Base-by-base conservation (phyloP, 306 rosid genomes). In the Sindora glabra region DNA sequence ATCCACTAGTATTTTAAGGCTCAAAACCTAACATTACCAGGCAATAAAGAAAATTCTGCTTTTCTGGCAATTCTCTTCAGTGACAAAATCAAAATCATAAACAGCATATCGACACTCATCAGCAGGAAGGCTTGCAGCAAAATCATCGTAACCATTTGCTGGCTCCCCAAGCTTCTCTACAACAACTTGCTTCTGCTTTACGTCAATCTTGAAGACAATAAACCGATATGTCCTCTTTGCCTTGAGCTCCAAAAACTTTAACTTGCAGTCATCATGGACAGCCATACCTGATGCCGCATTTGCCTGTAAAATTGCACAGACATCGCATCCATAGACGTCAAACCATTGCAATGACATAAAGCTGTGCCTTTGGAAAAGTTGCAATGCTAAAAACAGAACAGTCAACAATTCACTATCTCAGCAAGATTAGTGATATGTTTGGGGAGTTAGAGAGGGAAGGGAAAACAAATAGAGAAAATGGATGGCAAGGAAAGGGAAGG, bases 131-230 rank as follows among this genome's bases (percentile, higher is more conserved):
- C 79, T 60, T 33, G 67, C 77, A 22, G 82, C 18, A 30, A 81
- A 77, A 62, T 67, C 77, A 1, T 81, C 86, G 21, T 76, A 81
- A 44, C 75, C 73, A 51, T 62, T 71, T n/a, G 72, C 23, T 47
- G 86, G 86, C 46, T 81, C 86, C 5, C 86, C 86, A 66, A 70
- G 40, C 68, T 58, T 63, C 78, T 81, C 86, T 32, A 81, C 86
- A 41, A 81, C 72, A 56, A 81, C 82, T 57, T 81, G 77, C 75
- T 81, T 81, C 58, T 76, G 86, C 63, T 76, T 76, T 69, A 76
- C 68, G 13, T 63, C 68, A 7, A 63, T 63, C 59, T 63, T 63
- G 58, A 1, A 63, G 49, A 63, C 58, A 14, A 63, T 63, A 24
- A 48, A 63, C 13, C 68, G 48, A 16, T 63, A 37, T 15, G 68